phyloP scores from a whole-genome alignment of 2,329 filamentous ascomycete genomes.

The Aspergillus cejpii region DNA sequence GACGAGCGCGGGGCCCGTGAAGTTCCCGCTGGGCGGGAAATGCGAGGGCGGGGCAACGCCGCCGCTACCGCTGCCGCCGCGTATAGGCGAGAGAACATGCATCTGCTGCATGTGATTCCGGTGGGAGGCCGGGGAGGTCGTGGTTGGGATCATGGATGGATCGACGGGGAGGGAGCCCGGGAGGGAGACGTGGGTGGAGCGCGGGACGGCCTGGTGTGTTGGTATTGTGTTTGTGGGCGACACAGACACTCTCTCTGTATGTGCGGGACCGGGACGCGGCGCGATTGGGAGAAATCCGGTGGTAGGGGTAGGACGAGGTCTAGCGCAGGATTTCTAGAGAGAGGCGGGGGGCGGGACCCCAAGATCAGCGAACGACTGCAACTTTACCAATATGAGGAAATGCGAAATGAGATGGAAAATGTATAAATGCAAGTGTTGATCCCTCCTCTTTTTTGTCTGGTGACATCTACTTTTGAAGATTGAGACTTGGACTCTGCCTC shows the following conservation, averaged over 20 bases:
- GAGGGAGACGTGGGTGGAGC: no score
- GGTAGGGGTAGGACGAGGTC: constrained; percentile 1
- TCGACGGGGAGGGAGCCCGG: no score
- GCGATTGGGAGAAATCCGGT: constrained; percentile 4
- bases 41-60: not conserved
- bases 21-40: constrained; percentile 1
- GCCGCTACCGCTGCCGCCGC: not conserved
- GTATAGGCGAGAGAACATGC: no score
- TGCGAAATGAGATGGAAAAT: no score
- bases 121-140: no score
- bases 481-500: constrained; percentile 29
- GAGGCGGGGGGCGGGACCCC: not conserved
- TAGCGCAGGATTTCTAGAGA: not conserved
- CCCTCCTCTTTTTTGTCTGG: constrained; percentile 2
- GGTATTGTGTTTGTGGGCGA: not conserved
- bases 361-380: not conserved
- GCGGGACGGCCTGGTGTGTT: not conserved
- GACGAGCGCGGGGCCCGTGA: not conserved
- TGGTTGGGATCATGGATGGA: no score
- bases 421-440: no score
- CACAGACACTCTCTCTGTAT: no score
- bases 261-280: no score
- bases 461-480: constrained; percentile 26
- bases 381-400: no score
- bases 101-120: no score